phyloP scores from a whole-genome alignment of 225 moss, liverwort and hornwort species.

The Bryum argenteum region DNA sequence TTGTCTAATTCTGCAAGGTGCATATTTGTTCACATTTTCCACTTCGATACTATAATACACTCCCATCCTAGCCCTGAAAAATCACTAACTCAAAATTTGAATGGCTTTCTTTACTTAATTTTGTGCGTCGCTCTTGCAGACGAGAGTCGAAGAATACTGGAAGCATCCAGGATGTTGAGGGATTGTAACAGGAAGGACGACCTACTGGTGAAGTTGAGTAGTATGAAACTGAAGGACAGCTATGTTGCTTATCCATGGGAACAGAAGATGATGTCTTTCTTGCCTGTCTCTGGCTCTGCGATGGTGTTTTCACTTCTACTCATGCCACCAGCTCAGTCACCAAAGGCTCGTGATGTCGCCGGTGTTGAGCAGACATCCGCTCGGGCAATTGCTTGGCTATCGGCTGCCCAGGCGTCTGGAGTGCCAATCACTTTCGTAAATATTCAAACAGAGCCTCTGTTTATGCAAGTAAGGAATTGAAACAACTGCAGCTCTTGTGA shows the following conservation, averaged over 20 bases:
- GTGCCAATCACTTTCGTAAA: conserved; percentile 62
- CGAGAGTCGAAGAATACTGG: conserved; percentile 45
- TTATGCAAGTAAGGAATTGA: conserved; percentile 49
- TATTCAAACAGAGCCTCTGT: conserved; percentile 60
- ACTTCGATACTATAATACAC: not conserved
- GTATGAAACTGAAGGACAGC: conserved; percentile 51
- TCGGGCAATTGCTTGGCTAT: conserved; percentile 57
- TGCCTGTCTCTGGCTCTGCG: conserved; percentile 51
- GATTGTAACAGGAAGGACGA: conserved; percentile 51
- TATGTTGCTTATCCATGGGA: conserved; percentile 58
- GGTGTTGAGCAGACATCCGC: conserved; percentile 55
- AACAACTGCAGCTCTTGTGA: not conserved
- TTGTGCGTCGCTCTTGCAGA: conserved; percentile 27
- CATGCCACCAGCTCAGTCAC: conserved; percentile 47
- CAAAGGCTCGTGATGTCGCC: conserved; percentile 46
- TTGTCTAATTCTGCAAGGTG: conserved; percentile 50
- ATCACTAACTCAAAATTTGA: not conserved
- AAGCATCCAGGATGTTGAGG: conserved; percentile 44
- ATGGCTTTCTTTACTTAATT: not conserved
- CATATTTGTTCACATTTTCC: not conserved
- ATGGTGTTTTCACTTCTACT: conserved; percentile 58
- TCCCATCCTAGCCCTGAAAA: not conserved
- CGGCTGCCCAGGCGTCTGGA: conserved; percentile 59
- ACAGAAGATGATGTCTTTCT: conserved; percentile 49
- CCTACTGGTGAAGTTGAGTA: conserved; percentile 42